Conservation (phyloP, 2,329 filamentous ascomycete genomes). For the Xylariaceae sp. region DNA sequence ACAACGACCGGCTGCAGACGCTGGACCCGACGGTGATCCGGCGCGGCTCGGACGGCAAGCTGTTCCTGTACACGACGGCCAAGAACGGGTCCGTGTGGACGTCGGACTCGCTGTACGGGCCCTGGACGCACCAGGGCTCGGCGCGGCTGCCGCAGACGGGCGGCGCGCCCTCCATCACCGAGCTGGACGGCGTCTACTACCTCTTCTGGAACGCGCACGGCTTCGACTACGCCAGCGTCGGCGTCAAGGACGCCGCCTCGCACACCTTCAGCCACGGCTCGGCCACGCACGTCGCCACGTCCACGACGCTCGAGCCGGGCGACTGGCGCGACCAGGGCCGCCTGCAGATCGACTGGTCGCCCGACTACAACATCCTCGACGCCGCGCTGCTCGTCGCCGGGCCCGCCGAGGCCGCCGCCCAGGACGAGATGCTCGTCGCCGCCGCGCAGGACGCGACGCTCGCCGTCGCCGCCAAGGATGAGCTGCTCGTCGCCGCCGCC, state of each 20-base stretch:
- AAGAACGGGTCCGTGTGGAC: slow-evolving; percentile 17
- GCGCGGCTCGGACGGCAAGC: slow-evolving; percentile 14
- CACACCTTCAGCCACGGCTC: slow-evolving; percentile 10
- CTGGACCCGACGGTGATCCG: slow-evolving; percentile 15
- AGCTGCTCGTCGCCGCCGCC: too few species aligned
- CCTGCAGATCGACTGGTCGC: slow-evolving; percentile 14
- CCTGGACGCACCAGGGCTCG: slow-evolving; percentile 13
- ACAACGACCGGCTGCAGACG: slow-evolving; percentile 14
- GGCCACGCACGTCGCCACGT: slow-evolving; percentile 11
- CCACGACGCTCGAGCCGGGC: slow-evolving; percentile 13
- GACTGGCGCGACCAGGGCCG: slow-evolving; percentile 13
- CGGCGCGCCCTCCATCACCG: slow-evolving; percentile 13
- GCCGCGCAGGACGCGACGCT: too few species aligned
- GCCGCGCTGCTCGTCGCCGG: slow-evolving; percentile 12
- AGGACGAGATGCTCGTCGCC: too few species aligned
- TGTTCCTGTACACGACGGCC: slow-evolving; percentile 17
- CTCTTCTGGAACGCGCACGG: slow-evolving; percentile 17
- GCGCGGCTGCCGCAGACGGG: slow-evolving; percentile 11
- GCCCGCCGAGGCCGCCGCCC: too few species aligned
- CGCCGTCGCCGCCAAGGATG: too few species aligned
- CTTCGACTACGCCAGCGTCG: slow-evolving; percentile 12
- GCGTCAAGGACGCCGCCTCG: slow-evolving; percentile 11
- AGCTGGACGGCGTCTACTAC: slow-evolving; percentile 14
- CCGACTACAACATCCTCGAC: slow-evolving; percentile 17
- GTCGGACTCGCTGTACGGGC: slow-evolving; percentile 14